phyloP scores from a whole-genome alignment of 2,329 filamentous ascomycete species.

The Alternaria brassicae region DNA sequence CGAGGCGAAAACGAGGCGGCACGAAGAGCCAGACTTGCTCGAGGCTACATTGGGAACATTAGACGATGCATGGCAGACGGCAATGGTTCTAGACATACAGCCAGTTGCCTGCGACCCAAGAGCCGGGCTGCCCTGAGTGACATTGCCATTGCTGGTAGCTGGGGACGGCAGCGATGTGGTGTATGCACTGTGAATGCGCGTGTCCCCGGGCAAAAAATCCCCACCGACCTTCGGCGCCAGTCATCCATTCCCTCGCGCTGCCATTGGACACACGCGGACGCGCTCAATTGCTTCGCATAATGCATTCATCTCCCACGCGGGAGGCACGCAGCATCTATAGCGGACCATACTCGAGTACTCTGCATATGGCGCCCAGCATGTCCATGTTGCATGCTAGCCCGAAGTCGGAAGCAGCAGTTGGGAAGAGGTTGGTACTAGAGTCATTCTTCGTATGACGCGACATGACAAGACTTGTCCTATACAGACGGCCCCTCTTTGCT shows the following conservation, averaged over 20 bases:
- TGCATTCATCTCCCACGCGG: conserved; percentile 22
- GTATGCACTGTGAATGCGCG: conserved; percentile 22
- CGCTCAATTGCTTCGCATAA: conserved; percentile 33
- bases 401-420: conserved; percentile 30
- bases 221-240: conserved; percentile 28
- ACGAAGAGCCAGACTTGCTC: conserved; percentile 36
- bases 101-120: conserved; percentile 39
- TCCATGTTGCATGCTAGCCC: conserved; percentile 19
- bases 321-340: conserved; percentile 10
- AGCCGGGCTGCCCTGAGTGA: conserved; percentile 46
- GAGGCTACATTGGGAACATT: conserved; percentile 29
- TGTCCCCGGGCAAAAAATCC: conserved; percentile 26
- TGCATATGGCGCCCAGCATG: conserved; percentile 1
- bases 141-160: conserved; percentile 45
- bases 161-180: conserved; percentile 21
- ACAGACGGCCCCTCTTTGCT: conserved; percentile 12
- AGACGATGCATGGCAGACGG: conserved; percentile 10
- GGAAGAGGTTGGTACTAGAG: conserved; percentile 26
- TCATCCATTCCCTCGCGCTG: conserved; percentile 2
- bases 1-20: conserved; percentile 34
- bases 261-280: conserved; percentile 34
- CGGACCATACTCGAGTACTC: not conserved
- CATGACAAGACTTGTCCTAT: conserved; percentile 24
- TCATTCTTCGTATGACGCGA: conserved; percentile 42
- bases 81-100: conserved; percentile 30